Evolutionary conservation across 2,329 filamentous ascomycete species (phyloP).

Genomic region (Acrocalymma vagum): DNA sequence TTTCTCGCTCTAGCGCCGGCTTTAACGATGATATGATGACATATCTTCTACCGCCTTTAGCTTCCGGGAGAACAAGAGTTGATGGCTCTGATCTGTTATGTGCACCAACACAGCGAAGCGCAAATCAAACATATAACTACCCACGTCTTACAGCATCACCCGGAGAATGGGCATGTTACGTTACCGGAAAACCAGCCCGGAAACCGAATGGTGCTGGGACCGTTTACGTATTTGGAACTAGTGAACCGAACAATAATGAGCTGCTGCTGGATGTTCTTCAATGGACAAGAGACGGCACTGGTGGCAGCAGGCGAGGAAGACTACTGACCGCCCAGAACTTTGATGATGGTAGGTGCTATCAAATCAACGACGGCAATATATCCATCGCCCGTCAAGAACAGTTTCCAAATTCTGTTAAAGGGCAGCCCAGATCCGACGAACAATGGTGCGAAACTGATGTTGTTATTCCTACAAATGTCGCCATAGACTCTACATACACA

Average conservation of each 20-base stretch:
- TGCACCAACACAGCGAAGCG: slow-evolving; percentile 8
- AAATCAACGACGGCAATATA: slow-evolving; percentile 70
- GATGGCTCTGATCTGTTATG: slow-evolving; percentile 51
- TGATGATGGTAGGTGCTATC: slow-evolving; percentile 87
- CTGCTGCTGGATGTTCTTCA: slow-evolving; percentile 5
- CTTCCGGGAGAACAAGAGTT: slow-evolving; percentile 61
- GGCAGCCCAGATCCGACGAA: slow-evolving; percentile 41
- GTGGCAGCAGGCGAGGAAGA: slow-evolving; percentile 5
- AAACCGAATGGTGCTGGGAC: slow-evolving; percentile 7
- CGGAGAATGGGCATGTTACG: slow-evolving; percentile 8
- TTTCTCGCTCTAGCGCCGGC: too few relatives aligned
- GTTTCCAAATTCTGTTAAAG: slow-evolving; percentile 62
- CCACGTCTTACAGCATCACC: slow-evolving; percentile 3
- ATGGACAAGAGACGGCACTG: slow-evolving; percentile 7
- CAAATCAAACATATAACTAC: slow-evolving; percentile 11
- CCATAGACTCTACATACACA: slow-evolving; percentile 70
- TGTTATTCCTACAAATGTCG: slow-evolving; percentile 72
- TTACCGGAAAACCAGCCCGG: background rate
- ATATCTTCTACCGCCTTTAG: too few relatives aligned
- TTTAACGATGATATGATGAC: too few relatives aligned
- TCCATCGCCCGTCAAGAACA: slow-evolving; percentile 65
- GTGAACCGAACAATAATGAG: slow-evolving; percentile 3
- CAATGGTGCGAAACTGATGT: slow-evolving; percentile 77
- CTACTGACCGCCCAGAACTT: too few relatives aligned
- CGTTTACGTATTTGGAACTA: slow-evolving; percentile 11